Evolutionary conservation across 257 asterid genomes (phyloP), one percentile per base, ranked within the genome.

Genomic region (Rubia yunnanensis): DNA sequence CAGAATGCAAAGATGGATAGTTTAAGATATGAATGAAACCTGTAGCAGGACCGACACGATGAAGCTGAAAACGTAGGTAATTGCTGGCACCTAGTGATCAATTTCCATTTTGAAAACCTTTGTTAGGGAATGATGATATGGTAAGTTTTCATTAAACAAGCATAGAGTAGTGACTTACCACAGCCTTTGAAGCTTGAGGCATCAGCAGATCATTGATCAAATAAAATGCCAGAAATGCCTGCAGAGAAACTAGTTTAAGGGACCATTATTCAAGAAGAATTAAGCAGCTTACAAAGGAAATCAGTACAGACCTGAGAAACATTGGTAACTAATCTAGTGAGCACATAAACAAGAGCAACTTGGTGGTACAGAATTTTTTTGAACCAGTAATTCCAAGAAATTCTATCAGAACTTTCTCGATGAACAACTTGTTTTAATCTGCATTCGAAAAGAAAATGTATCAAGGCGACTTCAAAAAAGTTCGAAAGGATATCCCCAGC

Each of bases 171-270:
- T 39, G 66, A 55, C 53, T 70, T 81, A 88, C 97, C 98, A 84
- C 66, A 64, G 98, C 98, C 81, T 91, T 88, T 49, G 96, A 84
- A 50, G 95, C 81, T 76, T 82, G 92, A 31, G 84, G 55, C 98
- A 92, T 92, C 67, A 76, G 82, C 77, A 92, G 79, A 72, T 92
- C 98, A 80, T 85, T 80, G 77, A 85, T 78, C 62, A 86, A 88
- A 58, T 83, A 92, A 80, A 92, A 88, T 24, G 98, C 98, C 68
- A 92, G 96, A 80, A 86, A 85, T 36, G 95, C 81, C 95, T 91
- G 84, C 52, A 34, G 23, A 60, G 55, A 65, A 49, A 55, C 10
- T 15, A 46, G 38, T 17, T 35, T n/a, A 59, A 67, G 36, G 31
- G 35, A 31, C 31, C 24, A 41, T 35, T 15, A 46, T 9, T 35